Evolutionary conservation across 2,329 filamentous ascomycete species (phyloP), one percentile per base, ranked within the genome.

Genomic region (Monilinia polystroma): DNA sequence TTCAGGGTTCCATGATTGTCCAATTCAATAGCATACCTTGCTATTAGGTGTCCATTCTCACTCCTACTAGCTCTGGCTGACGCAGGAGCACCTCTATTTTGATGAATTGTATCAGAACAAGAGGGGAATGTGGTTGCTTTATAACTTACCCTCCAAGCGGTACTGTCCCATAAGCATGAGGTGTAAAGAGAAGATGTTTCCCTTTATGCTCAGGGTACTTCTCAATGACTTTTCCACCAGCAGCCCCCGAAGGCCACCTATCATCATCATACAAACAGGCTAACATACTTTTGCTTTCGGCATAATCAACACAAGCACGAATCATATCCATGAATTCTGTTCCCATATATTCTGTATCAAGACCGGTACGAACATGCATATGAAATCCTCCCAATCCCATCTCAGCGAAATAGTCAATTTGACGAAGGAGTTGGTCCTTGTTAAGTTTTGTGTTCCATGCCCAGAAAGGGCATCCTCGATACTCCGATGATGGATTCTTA

Each of bases 351-450:
- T 74, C 72, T 10, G 75, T 77, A 56, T 77, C 76, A 18, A 77
- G 72, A 2, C 76, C 76, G 3, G 71, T 73, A 20, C 75, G 70
- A 20, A 73, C 72, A 68, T 77, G 75, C 70, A 76, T 76, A 41
- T 75, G 73, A 52, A 77, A 77, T 3, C 76, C 76, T 4, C 75
- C 76, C 66, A 77, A 69, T 3, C 76, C 75, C 76, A 77, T 77
- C 12, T 73, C 72, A 20, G 67, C 52, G 23, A 77, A 72, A 64
- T 72, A 58, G 60, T 76, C 74, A 41, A 77, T 76, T 59, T 77
- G 75, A 26, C 73, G 70, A 2, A 74, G 70, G 58, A 76, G 64
- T 64, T 74, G 72, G 14, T 67, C 66, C 66, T 72, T 73, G 12
- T 75, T 70, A 11, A 76, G 71, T 49, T 72, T 74, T 3, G 69